These are phyloP conservation scores for Zymoseptoria crescenta DNA, from an alignment of 2,329 filamentous ascomycete genomes.

Conservation along the genomic window DNA sequence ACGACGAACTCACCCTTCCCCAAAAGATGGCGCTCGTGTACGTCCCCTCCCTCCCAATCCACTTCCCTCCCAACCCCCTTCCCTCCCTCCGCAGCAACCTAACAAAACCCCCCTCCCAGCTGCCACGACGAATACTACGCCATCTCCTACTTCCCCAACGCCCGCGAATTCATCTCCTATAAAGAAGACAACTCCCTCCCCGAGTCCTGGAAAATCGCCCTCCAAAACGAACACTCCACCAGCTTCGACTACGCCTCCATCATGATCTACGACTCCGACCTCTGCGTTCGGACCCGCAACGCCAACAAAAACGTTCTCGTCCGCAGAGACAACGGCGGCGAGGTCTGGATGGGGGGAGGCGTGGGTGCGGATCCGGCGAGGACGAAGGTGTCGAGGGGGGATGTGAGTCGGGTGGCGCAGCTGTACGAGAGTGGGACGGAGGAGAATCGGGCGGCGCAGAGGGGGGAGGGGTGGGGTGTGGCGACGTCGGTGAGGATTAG, in stretches of 20 bases:
- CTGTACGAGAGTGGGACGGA: slow-evolving; percentile 1
- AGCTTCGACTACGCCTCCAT: slow-evolving; percentile 9
- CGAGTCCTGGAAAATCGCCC: neutral
- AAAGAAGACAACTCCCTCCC: neutral
- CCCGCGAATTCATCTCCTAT: slow-evolving; percentile 1
- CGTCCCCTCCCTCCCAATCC: neutral
- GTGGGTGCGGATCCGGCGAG: slow-evolving; percentile 1
- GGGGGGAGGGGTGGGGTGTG: neutral
- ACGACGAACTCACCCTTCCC: neutral
- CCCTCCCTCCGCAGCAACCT: too few relatives aligned
- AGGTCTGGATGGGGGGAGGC: slow-evolving; percentile 2
- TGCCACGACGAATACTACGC: slow-evolving; percentile 1
- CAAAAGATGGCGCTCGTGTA: neutral
- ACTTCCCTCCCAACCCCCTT: neutral
- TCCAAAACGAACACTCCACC: neutral
- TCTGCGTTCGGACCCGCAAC: neutral
- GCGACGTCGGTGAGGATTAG: neutral
- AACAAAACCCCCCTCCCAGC: neutral
- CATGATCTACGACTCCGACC: slow-evolving; percentile 7
- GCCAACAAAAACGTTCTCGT: slow-evolving; percentile 3
- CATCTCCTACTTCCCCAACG: slow-evolving; percentile 3
- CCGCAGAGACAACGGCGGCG: neutral
- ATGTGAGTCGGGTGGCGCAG: slow-evolving; percentile 2
- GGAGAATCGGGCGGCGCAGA: neutral
- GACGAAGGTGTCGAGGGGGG: neutral